Evolutionary conservation across 352 stramenopile genomes (phyloP), one percentile per base, ranked within the genome.

Genomic region (Pythium folliculosum): DNA sequence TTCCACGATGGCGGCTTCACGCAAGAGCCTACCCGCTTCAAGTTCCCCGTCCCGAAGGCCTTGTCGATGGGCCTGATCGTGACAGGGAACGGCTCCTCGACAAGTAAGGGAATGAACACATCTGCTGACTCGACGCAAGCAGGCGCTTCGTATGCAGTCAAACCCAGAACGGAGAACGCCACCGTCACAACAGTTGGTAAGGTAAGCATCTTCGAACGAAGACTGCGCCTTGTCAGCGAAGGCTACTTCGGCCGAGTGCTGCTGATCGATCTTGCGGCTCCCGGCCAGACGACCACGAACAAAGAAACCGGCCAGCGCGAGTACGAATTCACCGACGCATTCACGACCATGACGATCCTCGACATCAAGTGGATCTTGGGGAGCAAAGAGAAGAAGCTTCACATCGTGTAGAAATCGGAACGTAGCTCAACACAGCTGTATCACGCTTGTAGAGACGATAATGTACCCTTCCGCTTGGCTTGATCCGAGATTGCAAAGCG

Each of bases 311-410:
- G 58, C 47, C 49, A 78, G 57, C 52, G 70, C 43, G 68, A 84
- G 50, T 84, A 77, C 60, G 38, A 65, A 1, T 70, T 77, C 10
- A 55, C 52, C 19, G 78, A 86, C 22, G 78, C 75, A 22, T 75
- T 86, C 9, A 75, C 78, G 45, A 67, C 60, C 3, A 80, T 78
- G 63, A 73, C 51, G 22, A 84, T 86, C 27, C 27, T 82, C 17
- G 76, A 86, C 59, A 82, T 86, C 58, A 86, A 86, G 32, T 69
- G 72, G 48, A 69, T 86, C 47, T 60, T 86, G 16, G 68, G 67
- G 23, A 73, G 75, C 35, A 70, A 72, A 0, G 81, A 78, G 65
- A 80, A 78, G 48, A 50, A 32, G 27, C 27, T 32, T 32, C 27
- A 32, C 27, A 32, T 32, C 27, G 27, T 32, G 27, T 32, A 32